These are phyloP conservation scores for Suillus weaverae DNA, from an alignment of 768 basidiomycete species.

Conservation along the genomic window DNA sequence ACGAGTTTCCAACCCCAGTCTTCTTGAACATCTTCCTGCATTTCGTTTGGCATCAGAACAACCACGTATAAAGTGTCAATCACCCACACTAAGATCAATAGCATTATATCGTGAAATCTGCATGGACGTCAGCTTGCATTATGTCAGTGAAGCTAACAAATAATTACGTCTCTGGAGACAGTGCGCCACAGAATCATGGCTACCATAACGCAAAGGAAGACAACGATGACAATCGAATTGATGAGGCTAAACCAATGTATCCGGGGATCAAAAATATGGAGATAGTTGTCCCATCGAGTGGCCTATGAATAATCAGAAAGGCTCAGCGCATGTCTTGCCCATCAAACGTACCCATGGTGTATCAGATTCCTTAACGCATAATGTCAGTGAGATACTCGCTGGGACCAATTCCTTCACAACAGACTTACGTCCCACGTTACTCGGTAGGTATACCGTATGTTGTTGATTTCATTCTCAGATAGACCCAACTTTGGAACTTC, in stretches of 20 bases:
- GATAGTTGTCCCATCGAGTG: constrained; percentile 94
- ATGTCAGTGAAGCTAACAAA: constrained; percentile 8
- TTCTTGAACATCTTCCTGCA: constrained; percentile 91
- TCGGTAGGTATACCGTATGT: constrained; percentile 83
- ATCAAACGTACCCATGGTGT: constrained; percentile 68
- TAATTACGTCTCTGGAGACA: constrained; percentile 80
- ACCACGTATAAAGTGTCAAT: neutral
- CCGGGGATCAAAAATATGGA: constrained; percentile 89
- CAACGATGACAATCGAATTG: constrained; percentile 88
- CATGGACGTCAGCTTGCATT: constrained; percentile 12
- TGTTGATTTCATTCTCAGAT: constrained; percentile 57
- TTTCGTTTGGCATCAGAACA: constrained; percentile 1
- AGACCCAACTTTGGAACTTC: constrained; percentile 53
- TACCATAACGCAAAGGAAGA: constrained; percentile 93
- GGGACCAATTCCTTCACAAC: constrained; percentile 5
- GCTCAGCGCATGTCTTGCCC: neutral
- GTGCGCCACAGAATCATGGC: constrained; percentile 85
- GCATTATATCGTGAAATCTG: constrained; percentile 94
- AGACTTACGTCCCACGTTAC: constrained; percentile 79
- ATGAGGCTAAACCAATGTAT: constrained; percentile 97
- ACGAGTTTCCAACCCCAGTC: constrained; percentile 99
- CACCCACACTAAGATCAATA: constrained; percentile 79
- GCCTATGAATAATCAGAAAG: constrained; percentile 51
- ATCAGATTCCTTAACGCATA: constrained; percentile 62
- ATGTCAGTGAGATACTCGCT: neutral